These are phyloP conservation scores for Toxoplasma gondii DNA, from an alignment of 169 alveolate species.

Conservation along the genomic window DNA sequence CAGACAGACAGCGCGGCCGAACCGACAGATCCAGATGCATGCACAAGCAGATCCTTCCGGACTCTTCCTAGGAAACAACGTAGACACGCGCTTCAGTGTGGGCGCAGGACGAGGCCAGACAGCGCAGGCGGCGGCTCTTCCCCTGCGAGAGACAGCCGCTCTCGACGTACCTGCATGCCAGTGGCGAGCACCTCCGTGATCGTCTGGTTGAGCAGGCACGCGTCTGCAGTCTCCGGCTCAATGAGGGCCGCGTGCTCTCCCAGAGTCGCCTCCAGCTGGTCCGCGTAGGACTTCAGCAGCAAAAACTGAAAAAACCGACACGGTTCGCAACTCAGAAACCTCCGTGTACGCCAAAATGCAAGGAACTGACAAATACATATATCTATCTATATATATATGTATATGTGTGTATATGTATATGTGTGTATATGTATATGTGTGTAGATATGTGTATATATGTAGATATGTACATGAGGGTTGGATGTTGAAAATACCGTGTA, in stretches of 20 bases:
- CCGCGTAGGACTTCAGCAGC: slow-evolving; percentile 60
- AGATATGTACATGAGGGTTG: neutral
- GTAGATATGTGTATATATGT: neutral
- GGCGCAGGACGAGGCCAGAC: neutral
- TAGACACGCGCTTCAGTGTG: neutral
- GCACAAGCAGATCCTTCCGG: neutral
- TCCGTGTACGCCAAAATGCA: neutral
- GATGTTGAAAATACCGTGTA: no score
- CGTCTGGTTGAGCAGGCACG: slow-evolving; percentile 19
- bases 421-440: neutral
- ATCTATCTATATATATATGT: neutral
- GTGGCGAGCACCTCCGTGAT: slow-evolving; percentile 58
- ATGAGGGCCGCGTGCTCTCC: neutral
- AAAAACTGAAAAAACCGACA: slow-evolving; percentile 21
- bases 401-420: neutral
- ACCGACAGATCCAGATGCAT: neutral
- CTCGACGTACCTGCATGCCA: slow-evolving; percentile 55
- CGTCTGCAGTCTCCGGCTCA: slow-evolving; percentile 13
- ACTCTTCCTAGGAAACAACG: neutral
- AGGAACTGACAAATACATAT: neutral
- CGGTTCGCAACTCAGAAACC: neutral
- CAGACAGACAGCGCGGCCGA: neutral
- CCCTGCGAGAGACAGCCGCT: no score
- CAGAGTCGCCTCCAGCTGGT: slow-evolving; percentile 36
- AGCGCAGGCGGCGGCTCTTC: no score